Percentiles rank a stretch among this genome's conserved stretches.
These are phyloP conservation scores for Nigrospora oryzae DNA, from an alignment of 2,329 filamentous ascomycete genomes.

Conservation along the genomic window DNA sequence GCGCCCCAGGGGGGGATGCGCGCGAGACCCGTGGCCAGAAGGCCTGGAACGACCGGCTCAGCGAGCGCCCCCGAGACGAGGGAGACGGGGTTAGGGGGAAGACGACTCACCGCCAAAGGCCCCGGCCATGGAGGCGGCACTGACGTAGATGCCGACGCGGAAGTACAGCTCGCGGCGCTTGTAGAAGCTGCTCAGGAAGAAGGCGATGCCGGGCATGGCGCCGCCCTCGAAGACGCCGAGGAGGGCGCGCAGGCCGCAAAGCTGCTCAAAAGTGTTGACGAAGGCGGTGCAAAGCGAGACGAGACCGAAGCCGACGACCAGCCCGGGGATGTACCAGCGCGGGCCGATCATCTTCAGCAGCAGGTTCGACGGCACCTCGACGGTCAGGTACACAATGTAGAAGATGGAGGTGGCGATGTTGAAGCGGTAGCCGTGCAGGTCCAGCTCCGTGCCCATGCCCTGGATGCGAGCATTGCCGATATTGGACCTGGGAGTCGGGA, in stretches of 20 bases:
- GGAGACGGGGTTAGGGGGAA: background rate
- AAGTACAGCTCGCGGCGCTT: conserved; percentile 46
- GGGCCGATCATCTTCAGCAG: conserved; percentile 44
- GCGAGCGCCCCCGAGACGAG: background rate
- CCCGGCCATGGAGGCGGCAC: conserved; percentile 44
- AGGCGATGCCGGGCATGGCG: conserved; percentile 48
- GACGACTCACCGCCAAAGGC: conserved; percentile 37
- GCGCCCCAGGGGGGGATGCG: conserved; percentile 43
- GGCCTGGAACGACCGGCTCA: conserved; percentile 12
- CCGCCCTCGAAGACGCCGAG: conserved; percentile 49
- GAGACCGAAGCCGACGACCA: conserved; percentile 47
- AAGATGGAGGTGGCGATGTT: conserved; percentile 51
- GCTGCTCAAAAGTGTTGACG: conserved; percentile 34
- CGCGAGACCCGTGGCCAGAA: conserved; percentile 43
- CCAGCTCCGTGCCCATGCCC: conserved; percentile 39
- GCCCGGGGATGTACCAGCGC: conserved; percentile 41
- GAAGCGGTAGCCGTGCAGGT: conserved; percentile 41
- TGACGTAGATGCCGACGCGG: conserved; percentile 47
- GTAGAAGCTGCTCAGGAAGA: conserved; percentile 48
- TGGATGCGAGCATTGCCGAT: conserved; percentile 49
- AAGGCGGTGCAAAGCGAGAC: conserved; percentile 47
- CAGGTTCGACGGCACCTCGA: conserved; percentile 48
- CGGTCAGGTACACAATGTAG: conserved; percentile 46
- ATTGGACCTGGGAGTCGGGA: conserved; percentile 21
- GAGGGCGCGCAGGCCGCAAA: conserved; percentile 37